A percentile compares a stretch with the other conserved stretches of the same genome.
These are phyloP conservation scores for Aspergillus indologenus DNA, from an alignment of 495 filamentous ascomycete genomes.

Conservation along the genomic window DNA sequence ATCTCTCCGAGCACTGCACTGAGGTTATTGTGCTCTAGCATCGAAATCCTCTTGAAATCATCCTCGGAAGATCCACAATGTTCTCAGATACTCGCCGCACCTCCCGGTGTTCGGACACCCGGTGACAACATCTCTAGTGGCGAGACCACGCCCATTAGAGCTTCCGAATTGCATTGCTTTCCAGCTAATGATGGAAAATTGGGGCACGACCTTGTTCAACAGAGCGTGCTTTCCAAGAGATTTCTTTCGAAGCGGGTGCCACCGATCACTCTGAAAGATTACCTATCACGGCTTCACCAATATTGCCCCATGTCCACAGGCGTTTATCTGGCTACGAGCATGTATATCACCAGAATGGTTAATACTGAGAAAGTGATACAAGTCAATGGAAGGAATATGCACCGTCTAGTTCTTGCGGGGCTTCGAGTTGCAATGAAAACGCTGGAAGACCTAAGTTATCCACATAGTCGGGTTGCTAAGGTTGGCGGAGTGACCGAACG, in stretches of 20 bases:
- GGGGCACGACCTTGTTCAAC: constrained; percentile 63
- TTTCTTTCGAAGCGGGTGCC: constrained; percentile 89
- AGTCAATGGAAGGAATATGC: constrained; percentile 78
- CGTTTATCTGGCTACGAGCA: constrained; percentile 87
- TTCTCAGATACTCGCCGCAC: constrained; percentile 56
- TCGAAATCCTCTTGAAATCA: constrained; percentile 68
- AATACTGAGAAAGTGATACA: constrained; percentile 69
- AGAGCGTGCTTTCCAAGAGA: constrained; percentile 76
- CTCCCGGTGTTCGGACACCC: constrained; percentile 51
- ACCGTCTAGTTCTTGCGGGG: constrained; percentile 81
- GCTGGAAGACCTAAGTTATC: constrained; percentile 82
- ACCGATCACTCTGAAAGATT: constrained; percentile 76
- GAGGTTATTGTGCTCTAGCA: constrained; percentile 66
- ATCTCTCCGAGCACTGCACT: constrained; percentile 73
- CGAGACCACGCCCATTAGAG: constrained; percentile 20
- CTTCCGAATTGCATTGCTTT: constrained; percentile 33
- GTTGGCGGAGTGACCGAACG: constrained; percentile 83
- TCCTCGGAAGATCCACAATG: constrained; percentile 75
- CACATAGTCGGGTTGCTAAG: constrained; percentile 76
- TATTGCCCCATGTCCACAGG: constrained; percentile 96
- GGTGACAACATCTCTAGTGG: constrained; percentile 52
- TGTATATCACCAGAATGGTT: constrained; percentile 82
- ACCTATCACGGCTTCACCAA: constrained; percentile 78
- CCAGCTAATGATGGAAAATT: constrained; percentile 13
- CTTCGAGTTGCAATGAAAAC: constrained; percentile 89